Base-by-base conservation (phyloP, 75 land plant species). In the Pinus tabuliformis region DNA sequence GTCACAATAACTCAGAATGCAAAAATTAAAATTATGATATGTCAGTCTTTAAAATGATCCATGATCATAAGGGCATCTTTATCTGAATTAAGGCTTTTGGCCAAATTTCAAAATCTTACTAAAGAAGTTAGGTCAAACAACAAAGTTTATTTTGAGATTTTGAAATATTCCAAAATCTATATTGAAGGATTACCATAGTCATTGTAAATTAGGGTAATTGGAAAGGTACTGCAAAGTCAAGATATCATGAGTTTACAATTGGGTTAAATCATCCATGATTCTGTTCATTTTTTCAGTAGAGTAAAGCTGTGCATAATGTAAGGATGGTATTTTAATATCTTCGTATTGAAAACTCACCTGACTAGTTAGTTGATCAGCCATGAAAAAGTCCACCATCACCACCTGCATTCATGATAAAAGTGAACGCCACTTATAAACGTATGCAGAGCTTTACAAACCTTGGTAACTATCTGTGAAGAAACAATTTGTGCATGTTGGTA, bases 341-440 rank as follows among this genome's bases (percentile, higher is more conserved):
- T 49, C 4, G n/a, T 24, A 9, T 21, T 21, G 26, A 42, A 59
- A 5, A 45, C 18, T 5, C 74, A 96, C 99, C 93, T 97, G 98
- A 78, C 99, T 97, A 64, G 98, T 95, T 21, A 97, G 89, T 68
- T 97, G 99, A 84, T 97, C 99, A 56, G 95, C 99, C 83, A 97
- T 88, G 86, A 97, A 97, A 80, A 97, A 97, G 72, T 97, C 99
- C 24, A 94, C 92, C 93, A 97, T 86, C 21, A 92, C 88, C 42
- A 97, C 98, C 96, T 93, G 83, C 75, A 72, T 17, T 78, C 26
- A 30, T 22, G 58, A 15, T 21, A 4, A 59, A 52, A 75, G 60
- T 14, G n/a, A 13, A 30, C 5, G 15, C 30, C 12, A 33, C 37
- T 59, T 30, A 6, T 45, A 16, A 73, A 11, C 5, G 62, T 74